phyloP scores from a whole-genome alignment of 2,329 filamentous ascomycete species.

The Dactylellina haptotyla region DNA sequence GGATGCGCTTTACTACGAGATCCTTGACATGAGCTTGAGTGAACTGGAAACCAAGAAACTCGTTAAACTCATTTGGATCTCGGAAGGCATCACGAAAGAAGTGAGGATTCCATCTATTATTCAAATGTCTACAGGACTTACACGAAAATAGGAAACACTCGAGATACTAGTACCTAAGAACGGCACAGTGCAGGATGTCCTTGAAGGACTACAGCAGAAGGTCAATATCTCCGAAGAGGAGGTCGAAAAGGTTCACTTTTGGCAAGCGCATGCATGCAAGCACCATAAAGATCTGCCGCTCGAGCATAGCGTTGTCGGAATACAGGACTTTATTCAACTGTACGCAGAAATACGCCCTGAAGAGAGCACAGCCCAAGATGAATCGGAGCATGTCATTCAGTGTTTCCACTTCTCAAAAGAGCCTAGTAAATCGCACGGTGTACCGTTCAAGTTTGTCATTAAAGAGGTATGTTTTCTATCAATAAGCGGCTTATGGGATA shows the following conservation, averaged over 20 bases:
- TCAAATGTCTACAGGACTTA: slow-evolving; percentile 57
- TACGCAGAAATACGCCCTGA: slow-evolving; percentile 84
- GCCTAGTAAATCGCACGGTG: slow-evolving; percentile 80
- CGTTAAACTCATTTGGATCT: slow-evolving; percentile 83
- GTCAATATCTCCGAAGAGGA: slow-evolving; percentile 80
- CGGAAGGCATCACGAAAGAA: slow-evolving; percentile 91
- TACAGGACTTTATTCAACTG: slow-evolving; percentile 85
- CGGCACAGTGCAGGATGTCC: slow-evolving; percentile 80
- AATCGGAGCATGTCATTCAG: slow-evolving; percentile 74
- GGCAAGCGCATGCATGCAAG: slow-evolving; percentile 83
- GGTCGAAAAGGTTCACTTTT: slow-evolving; percentile 78
- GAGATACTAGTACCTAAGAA: slow-evolving; percentile 90
- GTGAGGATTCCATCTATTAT: slow-evolving; percentile 64
- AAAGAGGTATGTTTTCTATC: slow-evolving; percentile 71
- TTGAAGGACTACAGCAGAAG: slow-evolving; percentile 81
- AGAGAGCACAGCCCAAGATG: slow-evolving; percentile 71
- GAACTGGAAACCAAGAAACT: slow-evolving; percentile 93
- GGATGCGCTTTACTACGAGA: slow-evolving; percentile 89
- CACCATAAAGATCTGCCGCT: slow-evolving; percentile 80
- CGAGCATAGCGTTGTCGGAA: slow-evolving; percentile 77
- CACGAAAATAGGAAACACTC: slow-evolving; percentile 71
- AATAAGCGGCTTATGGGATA: neutral
- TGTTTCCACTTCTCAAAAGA: slow-evolving; percentile 96
- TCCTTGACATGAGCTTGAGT: slow-evolving; percentile 90
- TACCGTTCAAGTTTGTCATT: slow-evolving; percentile 90